These are phyloP conservation scores for Sicyos baderoa DNA, from an alignment of 306 rosid species.

Conservation along the genomic window DNA sequence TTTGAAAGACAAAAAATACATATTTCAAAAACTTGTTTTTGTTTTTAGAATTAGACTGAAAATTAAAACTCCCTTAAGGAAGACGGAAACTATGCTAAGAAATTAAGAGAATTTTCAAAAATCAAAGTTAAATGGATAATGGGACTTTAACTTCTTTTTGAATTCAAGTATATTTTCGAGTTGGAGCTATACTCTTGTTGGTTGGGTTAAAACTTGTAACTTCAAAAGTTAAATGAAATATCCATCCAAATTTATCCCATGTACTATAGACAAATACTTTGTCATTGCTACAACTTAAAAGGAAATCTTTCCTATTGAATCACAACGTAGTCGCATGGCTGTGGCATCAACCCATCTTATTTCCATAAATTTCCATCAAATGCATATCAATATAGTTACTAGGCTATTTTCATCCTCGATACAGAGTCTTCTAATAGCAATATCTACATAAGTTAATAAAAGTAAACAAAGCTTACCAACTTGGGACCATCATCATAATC, in stretches of 20 bases:
- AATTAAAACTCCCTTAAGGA: too few relatives aligned
- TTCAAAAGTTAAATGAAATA: neutral
- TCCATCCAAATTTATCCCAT: neutral
- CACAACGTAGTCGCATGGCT: neutral
- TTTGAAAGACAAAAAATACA: too few relatives aligned
- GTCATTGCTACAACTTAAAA: neutral
- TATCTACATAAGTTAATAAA: neutral
- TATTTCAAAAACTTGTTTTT: too few relatives aligned
- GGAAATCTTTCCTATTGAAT: neutral
- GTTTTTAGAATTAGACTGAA: too few relatives aligned
- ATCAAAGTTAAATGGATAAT: too few relatives aligned
- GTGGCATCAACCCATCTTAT: neutral
- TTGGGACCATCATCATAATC: constrained; percentile 81
- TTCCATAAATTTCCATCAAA: neutral
- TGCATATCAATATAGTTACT: neutral
- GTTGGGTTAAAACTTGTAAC: neutral
- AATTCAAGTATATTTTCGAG: too few relatives aligned
- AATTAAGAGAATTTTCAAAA: too few relatives aligned
- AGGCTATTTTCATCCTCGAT: neutral
- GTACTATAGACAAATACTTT: neutral
- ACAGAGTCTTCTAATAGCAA: neutral
- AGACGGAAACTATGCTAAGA: too few relatives aligned
- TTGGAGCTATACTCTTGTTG: too few relatives aligned
- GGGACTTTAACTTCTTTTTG: too few relatives aligned
- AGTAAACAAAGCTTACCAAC: constrained; percentile 43